A percentile compares a stretch with the other conserved stretches of the same genome.
phyloP scores from a whole-genome alignment of 352 stramenopile species.

The Phytophthora ohioensis region DNA sequence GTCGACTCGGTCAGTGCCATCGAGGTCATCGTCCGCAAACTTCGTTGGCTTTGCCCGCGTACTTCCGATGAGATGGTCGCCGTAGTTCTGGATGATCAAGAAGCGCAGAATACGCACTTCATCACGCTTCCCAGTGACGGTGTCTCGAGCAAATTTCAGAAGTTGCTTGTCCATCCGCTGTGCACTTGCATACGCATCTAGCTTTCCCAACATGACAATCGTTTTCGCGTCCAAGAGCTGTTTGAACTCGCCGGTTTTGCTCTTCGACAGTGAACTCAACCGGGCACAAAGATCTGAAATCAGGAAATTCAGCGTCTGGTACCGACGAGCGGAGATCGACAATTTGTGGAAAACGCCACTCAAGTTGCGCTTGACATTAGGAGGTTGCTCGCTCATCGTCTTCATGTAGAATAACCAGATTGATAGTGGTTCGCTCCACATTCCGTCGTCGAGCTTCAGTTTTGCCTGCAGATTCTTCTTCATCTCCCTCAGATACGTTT shows the following conservation, averaged over 20 bases:
- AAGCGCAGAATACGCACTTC: slow-evolving; percentile 67
- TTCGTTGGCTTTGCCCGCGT: slow-evolving; percentile 33
- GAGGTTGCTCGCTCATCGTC: slow-evolving; percentile 54
- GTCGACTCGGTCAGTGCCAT: slow-evolving; percentile 60
- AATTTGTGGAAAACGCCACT: slow-evolving; percentile 54
- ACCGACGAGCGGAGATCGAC: slow-evolving; percentile 73
- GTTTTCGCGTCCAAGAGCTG: slow-evolving; percentile 53
- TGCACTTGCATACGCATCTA: slow-evolving; percentile 72
- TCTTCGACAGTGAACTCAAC: slow-evolving; percentile 61
- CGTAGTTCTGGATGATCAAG: slow-evolving; percentile 81
- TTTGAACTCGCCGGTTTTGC: slow-evolving; percentile 44
- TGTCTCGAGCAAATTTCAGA: slow-evolving; percentile 55
- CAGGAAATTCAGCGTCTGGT: slow-evolving; percentile 79
- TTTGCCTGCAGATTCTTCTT: slow-evolving; percentile 78
- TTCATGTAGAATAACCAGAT: slow-evolving; percentile 80
- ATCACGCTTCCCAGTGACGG: slow-evolving; percentile 38
- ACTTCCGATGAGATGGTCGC: slow-evolving; percentile 71
- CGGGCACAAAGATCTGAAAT: slow-evolving; percentile 82
- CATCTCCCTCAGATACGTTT: slow-evolving; percentile 80
- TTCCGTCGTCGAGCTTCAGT: slow-evolving; percentile 60
- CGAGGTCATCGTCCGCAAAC: slow-evolving; percentile 61
- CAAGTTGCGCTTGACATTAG: slow-evolving; percentile 55
- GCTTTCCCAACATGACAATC: slow-evolving; percentile 56
- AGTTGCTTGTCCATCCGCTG: slow-evolving; percentile 62
- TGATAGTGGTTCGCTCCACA: slow-evolving; percentile 82